Evolutionary conservation across 2,329 filamentous ascomycete genomes (phyloP).

Genomic region (Metarhizium sp.): DNA sequence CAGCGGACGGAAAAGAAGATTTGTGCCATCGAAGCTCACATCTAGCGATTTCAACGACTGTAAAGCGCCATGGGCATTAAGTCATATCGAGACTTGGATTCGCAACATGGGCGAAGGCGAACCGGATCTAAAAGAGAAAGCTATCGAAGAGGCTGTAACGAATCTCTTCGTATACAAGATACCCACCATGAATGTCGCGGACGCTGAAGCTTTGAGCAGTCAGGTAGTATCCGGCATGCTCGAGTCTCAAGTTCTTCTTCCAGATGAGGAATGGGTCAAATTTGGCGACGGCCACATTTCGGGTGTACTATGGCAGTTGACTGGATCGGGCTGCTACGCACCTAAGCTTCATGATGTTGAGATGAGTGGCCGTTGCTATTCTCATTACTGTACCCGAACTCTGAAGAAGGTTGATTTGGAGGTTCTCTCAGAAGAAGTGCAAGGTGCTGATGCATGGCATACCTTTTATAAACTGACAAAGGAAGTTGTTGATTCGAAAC

Average conservation of each 20-base stretch:
- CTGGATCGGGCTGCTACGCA: conserved; percentile 84
- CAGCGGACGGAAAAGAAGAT: conserved; percentile 68
- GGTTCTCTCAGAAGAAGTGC: conserved; percentile 58
- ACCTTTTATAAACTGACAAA: conserved; percentile 80
- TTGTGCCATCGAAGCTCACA: conserved; percentile 76
- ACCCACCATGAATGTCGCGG: conserved; percentile 95
- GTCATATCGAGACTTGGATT: conserved; percentile 78
- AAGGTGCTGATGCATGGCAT: conserved; percentile 70
- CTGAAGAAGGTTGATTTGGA: conserved; percentile 89
- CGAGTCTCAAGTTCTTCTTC: conserved; percentile 63
- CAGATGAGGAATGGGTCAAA: conserved; percentile 97
- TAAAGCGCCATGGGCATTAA: conserved; percentile 84
- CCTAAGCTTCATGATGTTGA: conserved; percentile 67
- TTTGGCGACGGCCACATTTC: conserved; percentile 73
- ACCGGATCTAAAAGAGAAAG: conserved; percentile 73
- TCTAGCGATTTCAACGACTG: conserved; percentile 77
- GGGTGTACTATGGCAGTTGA: conserved; percentile 88
- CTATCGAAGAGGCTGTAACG: conserved; percentile 79
- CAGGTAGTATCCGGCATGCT: conserved; percentile 76
- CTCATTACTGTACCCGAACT: conserved; percentile 86
- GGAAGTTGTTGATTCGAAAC: conserved; percentile 59
- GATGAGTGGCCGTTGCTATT: conserved; percentile 74
- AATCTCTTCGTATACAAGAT: conserved; percentile 90
- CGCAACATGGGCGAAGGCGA: conserved; percentile 86
- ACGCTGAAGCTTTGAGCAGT: conserved; percentile 78